Evolutionary conservation across 2,329 filamentous ascomycete species (phyloP), one percentile per base, ranked within the genome.

Genomic region (Incumbomyces lentus): DNA sequence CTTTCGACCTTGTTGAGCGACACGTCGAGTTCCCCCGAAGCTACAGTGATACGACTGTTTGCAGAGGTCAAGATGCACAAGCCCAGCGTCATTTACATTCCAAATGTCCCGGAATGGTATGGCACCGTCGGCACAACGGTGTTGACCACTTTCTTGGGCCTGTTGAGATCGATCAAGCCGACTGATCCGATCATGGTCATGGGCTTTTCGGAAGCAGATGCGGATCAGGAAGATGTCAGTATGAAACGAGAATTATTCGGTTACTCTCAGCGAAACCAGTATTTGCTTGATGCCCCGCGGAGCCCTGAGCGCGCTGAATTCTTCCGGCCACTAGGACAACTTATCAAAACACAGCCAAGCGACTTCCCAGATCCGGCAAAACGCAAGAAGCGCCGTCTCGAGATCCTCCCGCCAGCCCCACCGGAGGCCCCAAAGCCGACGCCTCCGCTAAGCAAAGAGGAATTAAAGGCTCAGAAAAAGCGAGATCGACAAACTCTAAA

Each of bases 51-150:
- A 11, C 82, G 89, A 54, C 73, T 94, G 6, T 96, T 98, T 60
- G 81, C 86, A 1, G 92, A 96, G 67, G 86, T 94, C 32, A 86
- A 90, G 63, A 81, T 89, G 32, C 88, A 95, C 62, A 95, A 95
- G 63, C 92, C 92, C 1, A 93, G 88, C 62, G 86, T 96, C 32
- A 92, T 98, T 43, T 96, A 89, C 64, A 84, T 98, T 36, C 90
- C 92, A 2, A 83, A 88, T 55, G 78, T 96, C 40, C 85, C 95
- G 55, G 76, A 82, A 6, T 98, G 92, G 92, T 90, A 87, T 60
- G 68, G 76, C 11, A 81, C 84, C 0, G 69, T 87, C 33, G 78
- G 82, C 2, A 68, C 69, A 11, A 61, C 72, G 12, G 76, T 78
- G 3, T 78, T 94, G 46, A 81, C 82, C 30, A 92, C 87, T 0